phyloP scores from a whole-genome alignment of 2,329 filamentous ascomycete species.

The Botrytis fragariae region DNA sequence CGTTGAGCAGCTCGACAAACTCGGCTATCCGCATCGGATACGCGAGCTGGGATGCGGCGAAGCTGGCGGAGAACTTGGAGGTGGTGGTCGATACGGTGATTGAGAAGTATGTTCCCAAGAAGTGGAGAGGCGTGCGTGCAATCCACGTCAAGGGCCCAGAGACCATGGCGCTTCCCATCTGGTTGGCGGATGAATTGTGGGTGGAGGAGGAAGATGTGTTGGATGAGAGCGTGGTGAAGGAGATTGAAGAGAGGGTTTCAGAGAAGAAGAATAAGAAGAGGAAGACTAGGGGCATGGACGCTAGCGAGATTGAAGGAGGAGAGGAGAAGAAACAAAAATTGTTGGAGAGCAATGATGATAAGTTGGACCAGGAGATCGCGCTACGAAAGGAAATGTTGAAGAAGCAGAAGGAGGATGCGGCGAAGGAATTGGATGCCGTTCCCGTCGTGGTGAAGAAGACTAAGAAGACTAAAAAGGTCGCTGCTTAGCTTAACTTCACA shows the following conservation, averaged over 20 bases:
- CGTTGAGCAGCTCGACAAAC: conserved; percentile 74
- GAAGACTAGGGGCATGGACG: conserved; percentile 12
- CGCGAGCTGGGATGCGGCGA: conserved; percentile 69
- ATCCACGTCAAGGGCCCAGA: conserved; percentile 89
- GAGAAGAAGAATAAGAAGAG: conserved; percentile 24
- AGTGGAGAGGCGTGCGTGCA: conserved; percentile 81
- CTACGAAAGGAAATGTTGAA: conserved; percentile 39
- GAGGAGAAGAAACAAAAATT: conserved; percentile 41
- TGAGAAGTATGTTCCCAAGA: conserved; percentile 77
- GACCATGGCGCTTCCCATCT: conserved; percentile 88
- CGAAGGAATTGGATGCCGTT: conserved; percentile 32
- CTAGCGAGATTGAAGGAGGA: conserved; percentile 27
- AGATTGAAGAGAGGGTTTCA: conserved; percentile 12
- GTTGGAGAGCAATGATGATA: conserved; percentile 38
- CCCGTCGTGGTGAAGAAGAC: conserved; percentile 29
- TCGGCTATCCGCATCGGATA: conserved; percentile 78
- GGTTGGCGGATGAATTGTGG: conserved; percentile 92
- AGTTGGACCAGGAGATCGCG: conserved; percentile 39
- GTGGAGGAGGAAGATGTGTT: conserved; percentile 73
- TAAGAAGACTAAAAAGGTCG: conserved; percentile 33
- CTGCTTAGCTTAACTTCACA: conserved; percentile 12
- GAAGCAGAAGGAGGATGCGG: conserved; percentile 40
- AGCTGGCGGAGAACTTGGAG: conserved; percentile 78
- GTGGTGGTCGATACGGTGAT: conserved; percentile 68
- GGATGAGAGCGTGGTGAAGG: conserved; percentile 46